phyloP scores from a whole-genome alignment of 805 yeast species.

The Saccharomycopsis fermentans region DNA sequence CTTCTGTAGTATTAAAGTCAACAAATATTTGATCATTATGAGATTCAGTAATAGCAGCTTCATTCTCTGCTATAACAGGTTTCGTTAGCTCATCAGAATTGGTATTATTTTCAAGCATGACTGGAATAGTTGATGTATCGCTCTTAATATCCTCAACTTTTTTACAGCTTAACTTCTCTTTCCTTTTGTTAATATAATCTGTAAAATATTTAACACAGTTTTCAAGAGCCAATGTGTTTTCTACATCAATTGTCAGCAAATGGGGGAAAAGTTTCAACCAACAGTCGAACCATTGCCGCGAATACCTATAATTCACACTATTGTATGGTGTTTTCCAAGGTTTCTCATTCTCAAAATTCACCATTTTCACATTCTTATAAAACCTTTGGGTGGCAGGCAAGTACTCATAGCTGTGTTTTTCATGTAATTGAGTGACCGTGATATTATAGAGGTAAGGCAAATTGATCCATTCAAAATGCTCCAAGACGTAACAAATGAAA shows the following conservation, averaged over 20 bases:
- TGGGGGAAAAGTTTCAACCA: neutral
- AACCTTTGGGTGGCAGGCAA: conserved; percentile 58
- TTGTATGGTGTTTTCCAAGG: conserved; percentile 36
- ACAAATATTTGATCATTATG: too few relatives aligned
- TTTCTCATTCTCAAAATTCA: conserved; percentile 56
- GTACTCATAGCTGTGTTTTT: conserved; percentile 46
- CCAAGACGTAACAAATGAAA: neutral
- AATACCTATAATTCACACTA: neutral
- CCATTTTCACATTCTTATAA: conserved; percentile 31
- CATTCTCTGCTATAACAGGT: too few relatives aligned
- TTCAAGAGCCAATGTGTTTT: neutral
- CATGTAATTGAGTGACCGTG: conserved; percentile 29
- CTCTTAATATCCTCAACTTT: too few relatives aligned
- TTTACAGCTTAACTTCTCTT: neutral
- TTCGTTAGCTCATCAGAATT: too few relatives aligned
- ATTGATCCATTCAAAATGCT: conserved; percentile 41
- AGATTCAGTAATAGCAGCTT: too few relatives aligned
- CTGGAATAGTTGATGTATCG: too few relatives aligned
- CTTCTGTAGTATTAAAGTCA: too few relatives aligned
- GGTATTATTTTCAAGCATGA: too few relatives aligned
- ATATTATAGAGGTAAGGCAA: conserved; percentile 80
- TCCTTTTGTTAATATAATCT: neutral
- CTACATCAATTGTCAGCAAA: neutral
- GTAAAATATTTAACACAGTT: neutral
- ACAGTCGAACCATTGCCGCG: neutral